Base-by-base conservation (phyloP, 2,329 filamentous ascomycete species). In the Neobulgaria alba region DNA sequence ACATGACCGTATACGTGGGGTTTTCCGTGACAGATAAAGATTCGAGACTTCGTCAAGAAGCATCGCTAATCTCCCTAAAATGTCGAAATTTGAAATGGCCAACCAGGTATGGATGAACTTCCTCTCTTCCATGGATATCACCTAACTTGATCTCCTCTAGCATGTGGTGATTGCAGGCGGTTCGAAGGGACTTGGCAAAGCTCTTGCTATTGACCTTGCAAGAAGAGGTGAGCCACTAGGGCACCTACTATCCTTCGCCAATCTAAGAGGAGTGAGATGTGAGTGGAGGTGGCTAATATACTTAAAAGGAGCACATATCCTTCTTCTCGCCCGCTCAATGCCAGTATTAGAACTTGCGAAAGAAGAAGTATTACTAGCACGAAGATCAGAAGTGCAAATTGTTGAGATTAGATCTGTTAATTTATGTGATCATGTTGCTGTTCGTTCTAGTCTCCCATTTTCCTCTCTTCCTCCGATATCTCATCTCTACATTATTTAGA, bases 81-180 rank as follows among this genome's bases (percentile, higher is more conserved):
- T n/a, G n/a, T n/a, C n/a, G n/a, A n/a, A n/a, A n/a, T n/a, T n/a
- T n/a, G n/a, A n/a, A n/a, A n/a, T n/a, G n/a, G n/a, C n/a, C n/a
- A n/a, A n/a, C n/a, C n/a, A n/a, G n/a, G n/a, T n/a, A n/a, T n/a
- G n/a, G n/a, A n/a, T n/a, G n/a, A n/a, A n/a, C n/a, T n/a, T n/a
- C n/a, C n/a, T n/a, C n/a, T n/a, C n/a, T n/a, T n/a, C n/a, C n/a
- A n/a, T n/a, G n/a, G n/a, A n/a, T n/a, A n/a, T n/a, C n/a, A n/a
- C n/a, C n/a, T n/a, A n/a, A n/a, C n/a, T 26, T 26, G 12, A 26
- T 26, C 7, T 12, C 7, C 3, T 38, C 3, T 5, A 41, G 39
- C 26, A 26, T 30, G 41, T 43, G 5, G 19, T 39, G 3, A 36
- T 43, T 21, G 41, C 41, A 20, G 41, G 41, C 19, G 41, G 35